Evolutionary conservation across 306 rosid genomes (phyloP).

Genomic region (Geum urbanum): DNA sequence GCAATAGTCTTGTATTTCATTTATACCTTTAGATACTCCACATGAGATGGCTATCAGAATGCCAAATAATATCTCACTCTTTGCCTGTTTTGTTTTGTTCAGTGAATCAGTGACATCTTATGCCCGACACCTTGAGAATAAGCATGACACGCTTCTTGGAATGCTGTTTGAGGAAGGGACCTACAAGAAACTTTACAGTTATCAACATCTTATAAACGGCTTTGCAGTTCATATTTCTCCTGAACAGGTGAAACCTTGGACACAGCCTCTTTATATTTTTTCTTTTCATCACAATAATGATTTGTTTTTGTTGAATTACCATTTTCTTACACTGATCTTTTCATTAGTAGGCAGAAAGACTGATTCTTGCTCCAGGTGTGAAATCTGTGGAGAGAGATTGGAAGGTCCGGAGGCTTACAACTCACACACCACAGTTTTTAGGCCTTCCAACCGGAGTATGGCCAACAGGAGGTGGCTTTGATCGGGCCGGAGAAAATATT

Average conservation of each 20-base stretch:
- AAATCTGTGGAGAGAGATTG: slow-evolving; percentile 90
- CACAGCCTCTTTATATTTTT: slow-evolving; percentile 22
- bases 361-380: slow-evolving; percentile 80
- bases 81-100: slow-evolving; percentile 27
- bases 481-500: slow-evolving; percentile 93
- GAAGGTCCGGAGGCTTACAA: slow-evolving; percentile 90
- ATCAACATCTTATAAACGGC: slow-evolving; percentile 93
- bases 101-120: slow-evolving; percentile 82
- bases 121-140: slow-evolving; percentile 80
- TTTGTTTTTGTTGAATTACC: slow-evolving; percentile 28
- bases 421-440: slow-evolving; percentile 96
- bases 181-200: slow-evolving; percentile 83
- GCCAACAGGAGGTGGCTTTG: slow-evolving; percentile 99
- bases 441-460: slow-evolving; percentile 99
- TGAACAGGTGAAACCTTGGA: slow-evolving; percentile 79
- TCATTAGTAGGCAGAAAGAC: slow-evolving; percentile 93
- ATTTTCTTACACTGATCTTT: slow-evolving; percentile 38
- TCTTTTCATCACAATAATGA: slow-evolving; percentile 13
- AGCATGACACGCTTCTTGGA: slow-evolving; percentile 91
- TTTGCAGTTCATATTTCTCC: slow-evolving; percentile 88
- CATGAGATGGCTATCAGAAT: neutral
- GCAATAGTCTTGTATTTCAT: neutral
- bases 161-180: slow-evolving; percentile 76
- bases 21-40: neutral
- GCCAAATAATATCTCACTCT: slow-evolving; percentile 10